Evolutionary conservation across 768 basidiomycete species (phyloP), one percentile per base, ranked within the genome.

Genomic region (Pilatotrama ljubarskyi): DNA sequence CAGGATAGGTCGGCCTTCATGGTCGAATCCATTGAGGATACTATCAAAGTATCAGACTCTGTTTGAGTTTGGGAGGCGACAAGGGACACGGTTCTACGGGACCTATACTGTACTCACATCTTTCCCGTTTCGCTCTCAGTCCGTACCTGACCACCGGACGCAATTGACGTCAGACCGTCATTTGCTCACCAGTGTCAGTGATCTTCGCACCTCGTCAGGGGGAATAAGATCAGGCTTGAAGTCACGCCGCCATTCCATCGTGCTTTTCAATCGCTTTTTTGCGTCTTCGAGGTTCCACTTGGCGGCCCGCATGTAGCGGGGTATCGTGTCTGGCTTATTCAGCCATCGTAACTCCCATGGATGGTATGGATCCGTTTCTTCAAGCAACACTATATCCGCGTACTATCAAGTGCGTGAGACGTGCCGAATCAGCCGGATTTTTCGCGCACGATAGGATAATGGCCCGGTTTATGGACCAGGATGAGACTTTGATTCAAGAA

Each of bases 121-220:
- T 95, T 95, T 15, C 92, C 93, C 0, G 90, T 91, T 74, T 91
- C 84, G 51, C 86, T 84, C 71, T 94, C 93, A 35, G 88, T 81
- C 66, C 83, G 84, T 63, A 90, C 85, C 77, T 78, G 40, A 11
- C 49, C 26, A 22, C 22, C 17, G 40, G n/a, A 32, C 14, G 36
- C 36, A 56, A 37, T 18, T 36, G 40, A 56, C 44, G 14, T 60
- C 47, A 58, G 22, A 37, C 35, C 11, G 18, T 10, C 9, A 13
- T 10, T 51, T 70, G 9, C 22, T 20, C 14, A 3, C 11, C 9
- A 14, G 15, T 13, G 11, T 10, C 9, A 14, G 15, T 13, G 11
- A 38, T 17, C 5, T n/a, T 26, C 35, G 25, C 51, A 84, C 82
- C 65, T 94, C 92, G 42, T 87, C 88, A 3, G 91, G 91, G 4